phyloP scores from a whole-genome alignment of 139 green algal species.

The Limnomonas spitsbergensis region DNA sequence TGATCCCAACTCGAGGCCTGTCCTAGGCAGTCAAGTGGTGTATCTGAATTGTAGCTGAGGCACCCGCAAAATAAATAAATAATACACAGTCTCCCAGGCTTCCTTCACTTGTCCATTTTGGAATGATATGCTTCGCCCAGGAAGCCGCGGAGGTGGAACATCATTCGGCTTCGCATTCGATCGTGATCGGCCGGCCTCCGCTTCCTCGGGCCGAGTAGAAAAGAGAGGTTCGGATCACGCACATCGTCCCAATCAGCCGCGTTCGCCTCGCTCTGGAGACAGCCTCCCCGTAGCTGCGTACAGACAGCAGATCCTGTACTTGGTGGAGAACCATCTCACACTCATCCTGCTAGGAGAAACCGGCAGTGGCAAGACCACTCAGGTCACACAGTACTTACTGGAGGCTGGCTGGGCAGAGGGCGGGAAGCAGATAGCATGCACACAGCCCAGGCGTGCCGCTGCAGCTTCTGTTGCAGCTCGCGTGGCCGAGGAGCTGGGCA shows the following conservation, averaged over 20 bases:
- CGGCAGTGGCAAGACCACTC: conserved; percentile 88
- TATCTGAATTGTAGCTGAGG: too few relatives aligned
- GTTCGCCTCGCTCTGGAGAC: conserved; percentile 1
- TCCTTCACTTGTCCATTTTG: too few relatives aligned
- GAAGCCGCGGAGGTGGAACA: background rate
- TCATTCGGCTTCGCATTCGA: background rate
- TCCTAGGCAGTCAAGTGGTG: too few relatives aligned
- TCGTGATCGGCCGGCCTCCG: background rate
- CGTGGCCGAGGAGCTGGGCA: conserved; percentile 78
- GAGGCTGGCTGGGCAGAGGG: conserved; percentile 55
- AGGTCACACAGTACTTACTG: conserved; percentile 66
- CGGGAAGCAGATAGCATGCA: conserved; percentile 33
- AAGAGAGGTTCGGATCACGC: too few relatives aligned
- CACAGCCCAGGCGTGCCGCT: conserved; percentile 77
- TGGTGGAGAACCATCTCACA: conserved; percentile 69
- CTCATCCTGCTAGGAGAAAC: conserved; percentile 92
- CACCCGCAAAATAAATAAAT: too few relatives aligned
- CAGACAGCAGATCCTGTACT: conserved; percentile 68
- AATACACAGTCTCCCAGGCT: too few relatives aligned
- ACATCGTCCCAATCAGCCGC: background rate
- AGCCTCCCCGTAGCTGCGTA: conserved; percentile 32
- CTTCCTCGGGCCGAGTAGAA: too few relatives aligned
- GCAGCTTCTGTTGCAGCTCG: conserved; percentile 73
- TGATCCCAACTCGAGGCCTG: too few relatives aligned
- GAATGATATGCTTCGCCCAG: background rate